Percentiles rank a stretch among this genome's conserved stretches.
These are phyloP conservation scores for Penicillium crystallinum DNA, from an alignment of 495 filamentous ascomycete genomes.

Conservation along the genomic window DNA sequence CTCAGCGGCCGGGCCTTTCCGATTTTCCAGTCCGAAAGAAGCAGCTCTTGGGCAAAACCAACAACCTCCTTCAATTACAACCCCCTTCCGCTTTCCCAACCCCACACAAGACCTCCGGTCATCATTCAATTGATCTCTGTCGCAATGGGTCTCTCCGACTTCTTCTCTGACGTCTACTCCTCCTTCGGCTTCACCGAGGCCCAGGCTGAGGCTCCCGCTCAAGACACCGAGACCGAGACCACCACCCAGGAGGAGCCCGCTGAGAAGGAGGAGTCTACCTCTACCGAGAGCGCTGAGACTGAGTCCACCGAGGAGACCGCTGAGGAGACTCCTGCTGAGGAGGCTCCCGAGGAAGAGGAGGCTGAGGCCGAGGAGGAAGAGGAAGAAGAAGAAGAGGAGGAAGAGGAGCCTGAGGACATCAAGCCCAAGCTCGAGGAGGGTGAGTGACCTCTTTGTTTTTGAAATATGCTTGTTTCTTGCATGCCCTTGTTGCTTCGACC, in stretches of 20 bases:
- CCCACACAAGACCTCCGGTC: constrained; percentile 24
- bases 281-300: constrained; percentile 31
- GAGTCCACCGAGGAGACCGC: constrained; percentile 35
- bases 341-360: constrained; percentile 43
- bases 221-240: constrained; percentile 43
- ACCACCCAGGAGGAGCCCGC: constrained; percentile 49
- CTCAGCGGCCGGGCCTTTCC: constrained; percentile 44
- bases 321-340: constrained; percentile 39
- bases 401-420: constrained; percentile 81
- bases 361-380: constrained; percentile 44
- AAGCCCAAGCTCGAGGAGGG: constrained; percentile 89
- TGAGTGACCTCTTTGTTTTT: constrained; percentile 44
- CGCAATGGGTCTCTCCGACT: constrained; percentile 60
- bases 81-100: constrained; percentile 26
- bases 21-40: constrained; percentile 39
- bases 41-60: constrained; percentile 35
- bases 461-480: not conserved
- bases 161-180: constrained; percentile 58
- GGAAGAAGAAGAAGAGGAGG: constrained; percentile 68
- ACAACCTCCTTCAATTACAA: constrained; percentile 31
- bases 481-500: not conserved
- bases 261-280: constrained; percentile 38
- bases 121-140: constrained; percentile 35
- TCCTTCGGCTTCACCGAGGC: constrained; percentile 53
- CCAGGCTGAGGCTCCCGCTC: constrained; percentile 55